Conservation (phyloP, 1,284 basidiomycete species). For the Moesziomyces antarcticus region DNA sequence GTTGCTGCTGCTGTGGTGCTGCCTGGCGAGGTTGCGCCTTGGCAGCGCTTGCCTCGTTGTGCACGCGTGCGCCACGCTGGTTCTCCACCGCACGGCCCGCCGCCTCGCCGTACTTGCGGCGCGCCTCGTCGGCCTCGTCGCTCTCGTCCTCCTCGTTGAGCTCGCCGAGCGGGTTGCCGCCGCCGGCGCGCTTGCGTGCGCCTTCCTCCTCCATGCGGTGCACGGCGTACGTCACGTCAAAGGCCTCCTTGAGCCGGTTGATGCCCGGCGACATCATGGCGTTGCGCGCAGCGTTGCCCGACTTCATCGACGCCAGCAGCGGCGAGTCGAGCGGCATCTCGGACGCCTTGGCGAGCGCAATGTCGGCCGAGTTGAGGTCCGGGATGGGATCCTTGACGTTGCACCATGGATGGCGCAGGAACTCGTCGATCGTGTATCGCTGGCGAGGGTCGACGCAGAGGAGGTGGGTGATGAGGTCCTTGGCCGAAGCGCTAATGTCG, state of each 20-base stretch:
- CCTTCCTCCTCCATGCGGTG: slow-evolving; percentile 99
- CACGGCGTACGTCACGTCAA: slow-evolving; percentile 98
- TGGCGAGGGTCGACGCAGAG: slow-evolving; percentile 95
- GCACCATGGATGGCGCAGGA: slow-evolving; percentile 96
- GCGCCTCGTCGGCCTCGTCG: slow-evolving; percentile 64
- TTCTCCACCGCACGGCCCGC: slow-evolving; percentile 64
- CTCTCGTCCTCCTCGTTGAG: slow-evolving; percentile 89
- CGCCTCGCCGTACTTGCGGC: slow-evolving; percentile 64
- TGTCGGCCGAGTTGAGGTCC: slow-evolving; percentile 62
- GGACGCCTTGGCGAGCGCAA: slow-evolving; percentile 59
- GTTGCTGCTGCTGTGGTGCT: slow-evolving; percentile 38
- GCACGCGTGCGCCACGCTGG: slow-evolving; percentile 47
- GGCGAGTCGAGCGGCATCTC: slow-evolving; percentile 87
- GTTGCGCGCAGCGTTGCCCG: slow-evolving; percentile 69
- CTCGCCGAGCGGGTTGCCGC: slow-evolving; percentile 73
- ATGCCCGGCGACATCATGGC: slow-evolving; percentile 87
- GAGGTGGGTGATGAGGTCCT: slow-evolving; percentile 93
- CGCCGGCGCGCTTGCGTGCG: slow-evolving; percentile 73
- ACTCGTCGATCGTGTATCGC: slow-evolving; percentile 97
- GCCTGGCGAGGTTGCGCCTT: slow-evolving; percentile 19
- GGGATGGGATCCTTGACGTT: slow-evolving; percentile 70
- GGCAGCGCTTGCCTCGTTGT: slow-evolving; percentile 45
- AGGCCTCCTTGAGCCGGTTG: slow-evolving; percentile 87
- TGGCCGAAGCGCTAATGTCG: slow-evolving; percentile 87
- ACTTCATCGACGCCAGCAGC: slow-evolving; percentile 79